A percentile compares a stretch with the other conserved stretches of the same genome.
Evolutionary conservation across 768 basidiomycete genomes (phyloP).

Genomic region (Rhodotorula graminis): DNA sequence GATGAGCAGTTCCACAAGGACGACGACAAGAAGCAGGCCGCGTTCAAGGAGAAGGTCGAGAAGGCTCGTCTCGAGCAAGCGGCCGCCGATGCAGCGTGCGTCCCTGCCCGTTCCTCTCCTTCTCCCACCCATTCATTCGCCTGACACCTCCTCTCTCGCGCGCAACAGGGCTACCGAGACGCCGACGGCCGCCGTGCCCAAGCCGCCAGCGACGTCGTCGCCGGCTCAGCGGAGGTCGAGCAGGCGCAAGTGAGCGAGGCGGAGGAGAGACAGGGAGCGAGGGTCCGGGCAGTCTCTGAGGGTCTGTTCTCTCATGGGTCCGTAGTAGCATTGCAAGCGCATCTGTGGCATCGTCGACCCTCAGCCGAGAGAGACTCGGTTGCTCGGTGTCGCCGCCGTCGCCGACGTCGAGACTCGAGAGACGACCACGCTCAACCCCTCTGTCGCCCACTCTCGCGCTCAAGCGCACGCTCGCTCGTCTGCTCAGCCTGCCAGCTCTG

Average conservation of each 20-base stretch:
- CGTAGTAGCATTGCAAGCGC: neutral
- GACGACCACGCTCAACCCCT: neutral
- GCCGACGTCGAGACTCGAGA: too few relatives aligned
- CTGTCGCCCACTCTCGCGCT: neutral
- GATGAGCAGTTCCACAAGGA: conserved; percentile 7
- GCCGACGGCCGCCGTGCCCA: neutral
- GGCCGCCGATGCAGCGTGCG: neutral
- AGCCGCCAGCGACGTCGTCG: neutral
- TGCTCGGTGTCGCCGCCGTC: too few relatives aligned
- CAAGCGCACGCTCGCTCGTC: too few relatives aligned
- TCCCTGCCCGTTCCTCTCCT: too few relatives aligned
- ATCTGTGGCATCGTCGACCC: too few relatives aligned
- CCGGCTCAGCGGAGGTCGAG: neutral
- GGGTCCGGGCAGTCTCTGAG: neutral
- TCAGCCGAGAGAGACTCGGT: too few relatives aligned
- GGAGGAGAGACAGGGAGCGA: neutral
- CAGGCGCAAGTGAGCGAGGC: neutral
- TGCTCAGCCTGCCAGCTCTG: too few relatives aligned
- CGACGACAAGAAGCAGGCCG: neutral
- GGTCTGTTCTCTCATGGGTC: neutral
- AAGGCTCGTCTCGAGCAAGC: neutral
- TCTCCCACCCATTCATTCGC: neutral
- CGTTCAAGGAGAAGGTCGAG: neutral
- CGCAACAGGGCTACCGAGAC: neutral
- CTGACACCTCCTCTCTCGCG: too few relatives aligned